Conservation (phyloP, 2,329 filamentous ascomycete species). For the Cucurbitaria berberidis region DNA sequence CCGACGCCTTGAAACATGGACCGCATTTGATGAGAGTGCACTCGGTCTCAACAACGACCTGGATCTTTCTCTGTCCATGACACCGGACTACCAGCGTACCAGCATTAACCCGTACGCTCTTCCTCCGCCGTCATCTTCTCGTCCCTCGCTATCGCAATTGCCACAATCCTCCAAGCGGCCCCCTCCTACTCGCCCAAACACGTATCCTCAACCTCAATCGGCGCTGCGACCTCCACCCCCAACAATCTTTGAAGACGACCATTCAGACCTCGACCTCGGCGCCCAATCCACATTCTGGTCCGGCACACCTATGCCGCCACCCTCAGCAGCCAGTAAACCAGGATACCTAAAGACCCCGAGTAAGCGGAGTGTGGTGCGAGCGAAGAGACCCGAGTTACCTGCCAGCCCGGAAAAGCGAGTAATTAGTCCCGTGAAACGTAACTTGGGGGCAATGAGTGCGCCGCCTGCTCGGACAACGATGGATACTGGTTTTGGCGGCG, state of each 20-base stretch:
- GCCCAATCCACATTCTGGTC: constrained; percentile 33
- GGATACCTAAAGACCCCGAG: constrained; percentile 58
- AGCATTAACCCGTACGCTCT: constrained; percentile 4
- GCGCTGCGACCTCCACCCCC: constrained; percentile 17
- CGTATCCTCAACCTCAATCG: constrained; percentile 24
- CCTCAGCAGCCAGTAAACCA: constrained; percentile 19
- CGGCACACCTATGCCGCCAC: constrained; percentile 31
- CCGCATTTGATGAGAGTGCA: constrained; percentile 45
- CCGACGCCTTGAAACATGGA: constrained; percentile 46
- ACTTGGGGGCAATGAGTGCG: constrained; percentile 35
- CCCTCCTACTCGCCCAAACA: constrained; percentile 18
- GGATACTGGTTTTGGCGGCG: background rate
- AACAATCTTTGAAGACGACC: constrained; percentile 29
- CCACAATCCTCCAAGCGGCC: constrained; percentile 4
- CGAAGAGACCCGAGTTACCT: constrained; percentile 38
- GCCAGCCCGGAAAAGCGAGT: constrained; percentile 32
- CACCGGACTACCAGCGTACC: constrained; percentile 27
- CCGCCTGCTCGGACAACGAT: constrained; percentile 27
- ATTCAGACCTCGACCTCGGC: constrained; percentile 14
- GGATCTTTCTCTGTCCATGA: constrained; percentile 39
- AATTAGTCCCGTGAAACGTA: constrained; percentile 9
- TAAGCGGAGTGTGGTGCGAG: constrained; percentile 46
- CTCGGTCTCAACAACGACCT: constrained; percentile 35
- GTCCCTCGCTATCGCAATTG: no score
- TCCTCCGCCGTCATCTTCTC: background rate